Evolutionary conservation across 2,329 filamentous ascomycete species (phyloP), one percentile per base, ranked within the genome.

Genomic region (Chaetomiaceae sp.): DNA sequence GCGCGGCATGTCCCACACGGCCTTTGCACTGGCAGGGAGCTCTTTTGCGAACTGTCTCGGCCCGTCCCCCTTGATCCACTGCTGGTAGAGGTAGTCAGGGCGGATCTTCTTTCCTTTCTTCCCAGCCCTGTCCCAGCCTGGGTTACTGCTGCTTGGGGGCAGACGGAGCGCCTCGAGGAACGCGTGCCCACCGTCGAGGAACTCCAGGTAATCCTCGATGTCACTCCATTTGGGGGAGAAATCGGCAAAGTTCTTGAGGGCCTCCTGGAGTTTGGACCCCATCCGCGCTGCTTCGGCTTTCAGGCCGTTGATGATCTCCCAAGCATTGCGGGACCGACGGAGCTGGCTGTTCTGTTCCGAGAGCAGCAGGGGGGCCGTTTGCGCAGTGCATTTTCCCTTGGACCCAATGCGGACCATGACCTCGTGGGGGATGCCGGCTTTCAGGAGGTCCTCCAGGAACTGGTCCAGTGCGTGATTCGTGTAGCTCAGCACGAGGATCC

Each of bases 401-500:
- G 76, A 77, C 0, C 87, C 87, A 0, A 90, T 71, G 0, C 87
- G 77, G 0, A 87, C 77, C 51, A 89, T 85, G 0, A 61, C 34
- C 0, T 63, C 42, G 0, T 58, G 1, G 0, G 72, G 60, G 6
- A 89, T 81, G 0, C 83, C 83, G 29, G 82, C 78, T 1, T 81
- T 70, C 3, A 83, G 68, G 0, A 89, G 65, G 37, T 89, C 85
- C 55, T 83, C 79, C 0, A 88, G 65, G 43, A 88, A 84, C 65
- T 89, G 76, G 48, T 87, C 82, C 0, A 85, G 67, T 0, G 83
- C 82, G 58, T 87, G 84, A 48, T 88, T 87, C 0, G 85, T 89
- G 53, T 82, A 89, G 23, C 80, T 83, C 2, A 87, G 66, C 0
- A 91, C 78, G 0, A 91, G 71, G 0, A 90, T 78, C 0, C 65